Evolutionary conservation across 176 grass and related monocot species (phyloP), one percentile per base, ranked within the genome.

Genomic region (Eleusine indica): DNA sequence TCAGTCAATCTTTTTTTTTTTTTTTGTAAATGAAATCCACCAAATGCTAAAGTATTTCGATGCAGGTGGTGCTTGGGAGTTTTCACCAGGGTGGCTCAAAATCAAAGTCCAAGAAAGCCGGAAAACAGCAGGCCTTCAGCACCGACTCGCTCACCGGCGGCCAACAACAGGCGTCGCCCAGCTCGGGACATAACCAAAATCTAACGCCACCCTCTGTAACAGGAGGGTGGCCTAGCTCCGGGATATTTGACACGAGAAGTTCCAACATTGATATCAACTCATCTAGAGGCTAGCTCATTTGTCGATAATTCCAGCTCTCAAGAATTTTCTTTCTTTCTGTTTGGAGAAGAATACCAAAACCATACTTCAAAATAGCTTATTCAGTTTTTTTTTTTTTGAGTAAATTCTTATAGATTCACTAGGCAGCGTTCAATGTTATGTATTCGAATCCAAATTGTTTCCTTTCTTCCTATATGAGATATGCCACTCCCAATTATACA

Each of bases 181-280:
- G 85, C 79, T 78, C 91, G 13, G 88, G 84, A n/a, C 90, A 90
- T 56, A 86, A 92, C 85, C 88, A 93, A 78, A 91, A 85, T 65
- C 79, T 93, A 75, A 86, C 88, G 82, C 69, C 76, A 1, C 49
- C 84, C 38, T 82, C 82, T 12, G 29, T 87, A 17, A 87, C 74
- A 4, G 93, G 84, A 58, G 88, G 83, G n/a, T 95, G 90, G 93
- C 65, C 85, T 74, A 82, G 85, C 71, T 76, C 90, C 9, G 84
- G 76, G 78, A 61, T 90, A 74, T 86, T 95, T 82, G 93, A 88
- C 75, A 87, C 91, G 58, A 75, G 29, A 88, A 88, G 40, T 83
- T 88, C 88, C 61, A 90, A 7, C 88, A 92, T 95, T 66, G 93
- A 95, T 90, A 95, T 95, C 84, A 92, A 95, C 85, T 93, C 89